Evolutionary conservation across 768 basidiomycete genomes (phyloP), one percentile per base, ranked within the genome.

Genomic region (Hortiboletus flavorubellus): DNA sequence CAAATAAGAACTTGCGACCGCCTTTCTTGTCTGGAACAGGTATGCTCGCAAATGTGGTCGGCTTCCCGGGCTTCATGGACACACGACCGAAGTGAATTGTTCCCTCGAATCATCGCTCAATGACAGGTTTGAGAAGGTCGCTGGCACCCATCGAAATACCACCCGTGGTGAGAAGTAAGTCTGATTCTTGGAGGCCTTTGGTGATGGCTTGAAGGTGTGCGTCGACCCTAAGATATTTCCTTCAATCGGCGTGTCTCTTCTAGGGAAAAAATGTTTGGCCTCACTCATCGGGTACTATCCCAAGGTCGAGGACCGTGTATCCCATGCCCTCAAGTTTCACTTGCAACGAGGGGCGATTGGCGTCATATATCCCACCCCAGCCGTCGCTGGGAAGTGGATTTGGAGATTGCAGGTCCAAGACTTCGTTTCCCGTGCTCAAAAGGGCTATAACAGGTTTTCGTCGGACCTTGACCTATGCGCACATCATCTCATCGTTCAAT

Each of bases 121-220:
- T 87, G 54, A 93, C 82, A 2, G 93, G 93, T 69, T 95, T 94
- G 39, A 96, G 72, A 21, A 95, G 77, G 68, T 95, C 93, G 1
- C 84, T 85, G 2, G 92, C 80, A 0, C 93, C 93, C 93, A 95
- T 95, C 2, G 90, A 92, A 5, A 92, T 93, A 5, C 93, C 93
- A 10, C 93, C 93, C 2, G 93, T 96, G 1, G 90, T 89, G 11
- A 95, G 72, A 14, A 96, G 67, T 8, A 96, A 69, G 64, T 95
- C 93, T 0, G 90, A 87, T 18, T 68, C 63, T 37, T 78, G 74
- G 8, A 89, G 74, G 0, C 86, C 91, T 31, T 68, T 70, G 55
- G 69, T 63, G 46, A 96, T 78, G 3, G 81, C 80, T 10, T 68
- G 66, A 21, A 85, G 76, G 62, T 91, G 89, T 3, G 80, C 75